Conservation (phyloP, 1,139 yeast genomes). For the Yamadazyma membranifaciens region DNA sequence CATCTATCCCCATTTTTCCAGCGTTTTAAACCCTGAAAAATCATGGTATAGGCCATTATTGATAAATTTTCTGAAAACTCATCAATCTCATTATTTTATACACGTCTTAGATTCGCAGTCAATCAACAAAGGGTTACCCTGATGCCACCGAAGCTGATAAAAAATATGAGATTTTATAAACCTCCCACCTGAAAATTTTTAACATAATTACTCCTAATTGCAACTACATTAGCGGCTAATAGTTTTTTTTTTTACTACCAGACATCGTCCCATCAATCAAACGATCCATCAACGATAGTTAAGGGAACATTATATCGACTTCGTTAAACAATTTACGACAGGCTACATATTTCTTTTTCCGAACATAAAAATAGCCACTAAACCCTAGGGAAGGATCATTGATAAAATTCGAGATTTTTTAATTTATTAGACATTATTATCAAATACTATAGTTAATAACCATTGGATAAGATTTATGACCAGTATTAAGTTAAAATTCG, state of each 20-base stretch:
- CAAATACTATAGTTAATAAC: no score
- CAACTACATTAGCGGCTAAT: no score
- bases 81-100: slow-evolving; percentile 4
- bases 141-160: not conserved
- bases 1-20: not conserved
- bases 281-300: no score
- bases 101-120: slow-evolving; percentile 5
- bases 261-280: no score
- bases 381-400: not conserved
- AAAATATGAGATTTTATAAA: slow-evolving; percentile 2
- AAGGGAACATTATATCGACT: no score
- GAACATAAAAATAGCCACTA: no score
- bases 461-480: no score
- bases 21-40: not conserved
- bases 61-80: not conserved
- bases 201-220: not conserved
- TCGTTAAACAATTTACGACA: no score
- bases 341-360: no score
- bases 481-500: slow-evolving; percentile 4
- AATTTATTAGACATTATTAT: no score
- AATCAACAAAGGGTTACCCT: not conserved
- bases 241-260: no score
- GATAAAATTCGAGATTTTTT: not conserved
- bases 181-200: not conserved
- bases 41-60: not conserved